These are phyloP conservation scores for Diaporthe amygdali DNA, from an alignment of 2,329 filamentous ascomycete genomes.

Conservation along the genomic window DNA sequence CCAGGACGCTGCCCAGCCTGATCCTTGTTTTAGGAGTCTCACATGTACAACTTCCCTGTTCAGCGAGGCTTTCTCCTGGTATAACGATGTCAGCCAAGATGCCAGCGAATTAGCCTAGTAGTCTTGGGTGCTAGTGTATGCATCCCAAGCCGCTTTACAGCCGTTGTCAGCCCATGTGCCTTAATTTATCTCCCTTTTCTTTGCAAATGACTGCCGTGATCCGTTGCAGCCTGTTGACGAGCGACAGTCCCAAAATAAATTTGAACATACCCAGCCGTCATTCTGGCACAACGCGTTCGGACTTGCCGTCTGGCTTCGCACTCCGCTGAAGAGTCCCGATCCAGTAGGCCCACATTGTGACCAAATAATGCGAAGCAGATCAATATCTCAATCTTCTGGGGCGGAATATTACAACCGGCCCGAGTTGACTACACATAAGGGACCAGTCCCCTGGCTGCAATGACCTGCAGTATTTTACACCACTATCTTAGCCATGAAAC, in stretches of 20 bases:
- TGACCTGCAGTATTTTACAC: too few relatives aligned
- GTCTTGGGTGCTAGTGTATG: neutral
- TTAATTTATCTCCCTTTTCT: neutral
- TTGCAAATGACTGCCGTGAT: neutral
- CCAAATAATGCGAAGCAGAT: neutral
- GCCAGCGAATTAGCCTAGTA: neutral
- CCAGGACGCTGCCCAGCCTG: neutral
- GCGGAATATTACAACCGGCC: too few relatives aligned
- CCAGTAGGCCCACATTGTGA: neutral
- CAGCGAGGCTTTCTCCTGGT: neutral
- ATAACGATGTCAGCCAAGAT: conserved; percentile 7
- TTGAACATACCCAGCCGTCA: neutral
- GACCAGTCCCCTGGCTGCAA: too few relatives aligned
- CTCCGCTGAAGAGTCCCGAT: neutral
- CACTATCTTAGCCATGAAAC: too few relatives aligned
- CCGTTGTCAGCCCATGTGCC: neutral
- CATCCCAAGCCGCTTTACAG: neutral
- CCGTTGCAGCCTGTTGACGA: neutral
- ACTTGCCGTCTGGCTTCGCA: neutral
- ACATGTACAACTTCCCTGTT: neutral
- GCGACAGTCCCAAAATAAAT: neutral
- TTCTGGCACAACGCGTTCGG: neutral
- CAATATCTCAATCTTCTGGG: too few relatives aligned
- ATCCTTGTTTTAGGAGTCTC: conserved; percentile 2
- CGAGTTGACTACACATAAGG: too few relatives aligned